Evolutionary conservation across 1,284 basidiomycete species (phyloP).

Genomic region (Mixia osmundae): DNA sequence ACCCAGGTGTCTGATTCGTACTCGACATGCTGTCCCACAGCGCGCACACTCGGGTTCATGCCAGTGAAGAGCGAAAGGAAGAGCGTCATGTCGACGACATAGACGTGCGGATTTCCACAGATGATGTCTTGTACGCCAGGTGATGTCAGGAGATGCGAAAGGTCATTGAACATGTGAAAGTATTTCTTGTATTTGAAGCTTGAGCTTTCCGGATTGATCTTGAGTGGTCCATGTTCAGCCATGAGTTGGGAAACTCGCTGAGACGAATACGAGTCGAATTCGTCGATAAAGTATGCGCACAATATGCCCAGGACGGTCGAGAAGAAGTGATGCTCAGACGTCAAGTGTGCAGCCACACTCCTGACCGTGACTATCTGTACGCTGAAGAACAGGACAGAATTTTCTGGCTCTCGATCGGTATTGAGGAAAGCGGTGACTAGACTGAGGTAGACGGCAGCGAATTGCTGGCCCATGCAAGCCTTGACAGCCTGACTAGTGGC

Average conservation of each 20-base stretch:
- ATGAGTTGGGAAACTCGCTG: slow-evolving; percentile 33
- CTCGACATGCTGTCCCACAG: slow-evolving; percentile 56
- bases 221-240: slow-evolving; percentile 14
- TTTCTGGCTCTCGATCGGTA: slow-evolving; percentile 74
- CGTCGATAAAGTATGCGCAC: slow-evolving; percentile 66
- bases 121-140: slow-evolving; percentile 12
- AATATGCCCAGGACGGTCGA: slow-evolving; percentile 54
- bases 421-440: slow-evolving; percentile 74
- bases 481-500: slow-evolving; percentile 50
- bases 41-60: slow-evolving; percentile 69
- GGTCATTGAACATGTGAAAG: slow-evolving; percentile 19
- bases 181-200: slow-evolving; percentile 85
- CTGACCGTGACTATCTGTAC: slow-evolving; percentile 76
- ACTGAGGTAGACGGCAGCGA: slow-evolving; percentile 60
- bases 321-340: slow-evolving; percentile 47
- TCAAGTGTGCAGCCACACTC: slow-evolving; percentile 51
- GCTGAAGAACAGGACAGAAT: slow-evolving; percentile 73
- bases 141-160: slow-evolving; percentile 17
- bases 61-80: slow-evolving; percentile 79
- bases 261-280: slow-evolving; percentile 31
- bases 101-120: slow-evolving; percentile 1
- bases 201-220: slow-evolving; percentile 50
- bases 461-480: slow-evolving; percentile 51
- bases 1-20: slow-evolving; percentile 89
- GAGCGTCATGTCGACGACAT: slow-evolving; percentile 35